Evolutionary conservation across 768 basidiomycete species (phyloP).

Genomic region (Amanita molliuscula): DNA sequence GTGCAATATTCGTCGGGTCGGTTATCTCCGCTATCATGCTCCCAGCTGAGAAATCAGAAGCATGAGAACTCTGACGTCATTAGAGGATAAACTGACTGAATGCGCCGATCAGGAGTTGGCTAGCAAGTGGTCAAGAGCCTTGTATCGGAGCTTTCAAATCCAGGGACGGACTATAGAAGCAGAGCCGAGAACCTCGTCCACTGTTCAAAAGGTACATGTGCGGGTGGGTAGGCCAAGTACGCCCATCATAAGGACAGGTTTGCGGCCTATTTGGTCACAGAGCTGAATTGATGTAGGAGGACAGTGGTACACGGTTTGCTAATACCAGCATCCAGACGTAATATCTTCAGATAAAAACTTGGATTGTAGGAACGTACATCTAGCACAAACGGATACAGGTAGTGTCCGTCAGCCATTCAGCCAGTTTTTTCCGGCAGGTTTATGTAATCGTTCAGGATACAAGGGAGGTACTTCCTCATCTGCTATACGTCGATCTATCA

Average conservation of each 20-base stretch:
- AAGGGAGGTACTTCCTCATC: background rate
- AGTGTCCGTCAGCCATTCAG: constrained; percentile 66
- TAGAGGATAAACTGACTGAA: constrained; percentile 33
- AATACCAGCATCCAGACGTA: constrained; percentile 68
- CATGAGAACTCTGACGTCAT: too few species aligned
- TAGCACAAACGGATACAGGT: constrained; percentile 70
- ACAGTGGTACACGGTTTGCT: too few species aligned
- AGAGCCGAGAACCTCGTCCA: constrained; percentile 25
- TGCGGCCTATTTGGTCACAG: too few species aligned
- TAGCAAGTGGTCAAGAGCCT: constrained; percentile 14
- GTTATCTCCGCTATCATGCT: too few species aligned
- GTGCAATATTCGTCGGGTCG: too few species aligned
- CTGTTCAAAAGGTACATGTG: too few species aligned
- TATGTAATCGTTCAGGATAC: constrained; percentile 30
- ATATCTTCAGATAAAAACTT: too few species aligned
- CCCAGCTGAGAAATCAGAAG: too few species aligned
- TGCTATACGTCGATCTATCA: too few species aligned
- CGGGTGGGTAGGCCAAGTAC: background rate
- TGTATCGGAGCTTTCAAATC: background rate
- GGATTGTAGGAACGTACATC: constrained; percentile 37
- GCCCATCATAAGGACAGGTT: too few species aligned
- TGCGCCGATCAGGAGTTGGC: constrained; percentile 61
- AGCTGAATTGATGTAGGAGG: too few species aligned
- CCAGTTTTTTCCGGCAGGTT: too few species aligned
- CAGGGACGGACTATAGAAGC: constrained; percentile 31